phyloP scores from a whole-genome alignment of 2,329 filamentous ascomycete genomes.

The Corinectria fuckeliana region DNA sequence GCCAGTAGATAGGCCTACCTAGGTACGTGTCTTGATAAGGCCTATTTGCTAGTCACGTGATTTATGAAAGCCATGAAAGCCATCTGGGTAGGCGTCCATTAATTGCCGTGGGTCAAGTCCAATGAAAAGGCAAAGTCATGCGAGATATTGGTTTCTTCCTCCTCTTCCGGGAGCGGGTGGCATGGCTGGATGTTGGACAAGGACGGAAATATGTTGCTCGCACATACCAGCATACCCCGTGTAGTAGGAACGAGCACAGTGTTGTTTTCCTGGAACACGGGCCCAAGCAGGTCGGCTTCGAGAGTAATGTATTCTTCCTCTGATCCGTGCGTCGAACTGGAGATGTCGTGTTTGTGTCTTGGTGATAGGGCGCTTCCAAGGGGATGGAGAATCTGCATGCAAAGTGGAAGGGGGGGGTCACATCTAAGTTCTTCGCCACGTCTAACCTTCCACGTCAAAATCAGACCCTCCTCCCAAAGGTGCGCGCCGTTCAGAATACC shows the following conservation, averaged over 20 bases:
- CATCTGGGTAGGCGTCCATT: no score
- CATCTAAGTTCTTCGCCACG: not conserved
- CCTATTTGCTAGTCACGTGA: no score
- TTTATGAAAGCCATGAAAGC: no score
- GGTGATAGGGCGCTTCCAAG: not conserved
- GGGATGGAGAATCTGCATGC: slow-evolving; percentile 15
- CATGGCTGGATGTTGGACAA: not conserved
- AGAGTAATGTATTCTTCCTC: not conserved
- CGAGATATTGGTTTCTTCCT: no score
- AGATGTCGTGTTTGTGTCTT: not conserved
- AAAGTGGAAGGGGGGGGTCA: no score
- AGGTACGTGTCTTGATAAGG: no score
- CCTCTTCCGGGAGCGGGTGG: not conserved
- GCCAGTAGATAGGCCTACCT: no score
- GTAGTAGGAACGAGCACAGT: slow-evolving; percentile 21
- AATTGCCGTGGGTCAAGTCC: no score
- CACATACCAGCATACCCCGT: slow-evolving; percentile 16
- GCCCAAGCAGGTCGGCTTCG: not conserved
- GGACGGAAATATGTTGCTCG: not conserved
- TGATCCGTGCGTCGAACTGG: not conserved
- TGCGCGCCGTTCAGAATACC: not conserved
- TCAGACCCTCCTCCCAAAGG: slow-evolving; percentile 25
- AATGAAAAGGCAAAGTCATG: no score
- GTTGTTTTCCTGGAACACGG: slow-evolving; percentile 26
- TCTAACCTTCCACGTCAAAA: slow-evolving; percentile 3